Evolutionary conservation across 805 yeast species (phyloP).

Genomic region (Ogataea nitratoaversa): DNA sequence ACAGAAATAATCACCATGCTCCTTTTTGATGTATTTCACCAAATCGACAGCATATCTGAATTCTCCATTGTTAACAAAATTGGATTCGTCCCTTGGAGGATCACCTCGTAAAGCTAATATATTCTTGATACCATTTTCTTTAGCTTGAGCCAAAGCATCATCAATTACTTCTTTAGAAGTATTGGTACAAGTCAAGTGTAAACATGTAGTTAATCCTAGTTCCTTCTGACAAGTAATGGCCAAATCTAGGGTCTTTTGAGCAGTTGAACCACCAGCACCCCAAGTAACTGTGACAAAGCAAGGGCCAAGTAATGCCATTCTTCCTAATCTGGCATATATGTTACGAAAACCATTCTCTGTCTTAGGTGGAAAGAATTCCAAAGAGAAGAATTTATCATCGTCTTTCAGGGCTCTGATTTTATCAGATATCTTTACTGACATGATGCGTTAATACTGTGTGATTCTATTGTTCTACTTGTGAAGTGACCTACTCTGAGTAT

Average conservation of each 20-base stretch:
- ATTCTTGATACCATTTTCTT: conserved; percentile 74
- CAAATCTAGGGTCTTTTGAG: conserved; percentile 78
- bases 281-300: conserved; percentile 90
- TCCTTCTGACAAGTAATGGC: conserved; percentile 74
- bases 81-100: conserved; percentile 68
- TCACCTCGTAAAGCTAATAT: conserved; percentile 94
- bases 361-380: conserved; percentile 97
- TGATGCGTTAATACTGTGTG: conserved; percentile 4
- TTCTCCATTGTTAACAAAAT: conserved; percentile 47
- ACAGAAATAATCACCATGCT: conserved; percentile 79
- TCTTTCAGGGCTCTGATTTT: conserved; percentile 41
- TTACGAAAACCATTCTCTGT: conserved; percentile 84
- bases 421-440: conserved; percentile 43
- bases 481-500: no score
- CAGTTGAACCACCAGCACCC: conserved; percentile 98
- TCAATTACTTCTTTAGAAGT: conserved; percentile 76
- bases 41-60: conserved; percentile 82
- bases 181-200: conserved; percentile 95
- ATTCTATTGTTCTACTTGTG: no score
- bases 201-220: conserved; percentile 80
- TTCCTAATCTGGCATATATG: conserved; percentile 75
- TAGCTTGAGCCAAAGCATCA: conserved; percentile 68
- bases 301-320: conserved; percentile 88
- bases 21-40: conserved; percentile 67
- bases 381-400: conserved; percentile 63